Evolutionary conservation across 2,329 filamentous ascomycete species (phyloP), one percentile per base, ranked within the genome.

Genomic region (Xylaria sp.): DNA sequence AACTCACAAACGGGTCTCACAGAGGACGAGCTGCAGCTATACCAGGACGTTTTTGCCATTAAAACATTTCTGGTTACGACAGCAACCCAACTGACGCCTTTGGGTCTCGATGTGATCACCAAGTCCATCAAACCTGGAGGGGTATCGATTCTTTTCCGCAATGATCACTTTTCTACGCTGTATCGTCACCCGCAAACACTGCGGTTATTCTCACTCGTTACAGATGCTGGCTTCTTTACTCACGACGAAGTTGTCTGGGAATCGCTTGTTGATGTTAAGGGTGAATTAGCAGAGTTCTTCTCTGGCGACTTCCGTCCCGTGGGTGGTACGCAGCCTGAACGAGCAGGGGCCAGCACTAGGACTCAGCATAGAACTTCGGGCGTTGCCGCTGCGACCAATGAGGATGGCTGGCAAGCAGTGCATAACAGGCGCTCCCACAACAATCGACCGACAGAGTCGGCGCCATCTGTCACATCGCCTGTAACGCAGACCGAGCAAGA

Each of bases 201-300:
- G 47, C 83, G 90, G 65, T 80, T 97, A 1, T 83, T 93, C 64
- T 91, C 90, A 0, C 78, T 99, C 2, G 92, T 99, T 11, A 97
- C 94, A 0, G 94, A 99, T 71, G 89, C 91, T 30, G 94, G 94
- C 0, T 99, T 96, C 70, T 87, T 89, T 9, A 83, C 81, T 8
- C 91, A 97, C 67, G 88, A 92, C 13, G 93, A 97, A 71, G 86
- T 99, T 10, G 91, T 99, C 0, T 99, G 94, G 94, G 94, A 99
- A 74, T 94, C 89, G 8, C 79, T 99, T 1, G 88, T 89, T 0
- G 93, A 97, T 68, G 87, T 96, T 19, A 94, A 87, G 55, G 94
- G 94, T 6, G 88, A 90, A 68, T 83, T 83, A 11, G 87, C 90
- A 2, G 90, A 92, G 70, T 91, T 95, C 68, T 91, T 91, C 66